phyloP scores from a whole-genome alignment of 2,329 filamentous ascomycete species.

The Lojkania enalia region DNA sequence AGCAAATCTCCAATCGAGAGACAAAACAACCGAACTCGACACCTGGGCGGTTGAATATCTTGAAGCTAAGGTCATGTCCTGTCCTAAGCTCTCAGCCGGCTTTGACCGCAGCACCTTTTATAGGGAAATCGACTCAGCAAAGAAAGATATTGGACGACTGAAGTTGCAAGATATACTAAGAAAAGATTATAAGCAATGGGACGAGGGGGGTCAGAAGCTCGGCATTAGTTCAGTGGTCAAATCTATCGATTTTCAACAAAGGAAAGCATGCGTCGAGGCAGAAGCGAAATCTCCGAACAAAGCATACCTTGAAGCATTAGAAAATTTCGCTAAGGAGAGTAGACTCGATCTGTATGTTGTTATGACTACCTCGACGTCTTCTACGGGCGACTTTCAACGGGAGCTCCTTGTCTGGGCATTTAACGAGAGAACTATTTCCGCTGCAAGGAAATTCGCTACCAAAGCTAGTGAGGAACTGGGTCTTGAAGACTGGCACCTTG shows the following conservation, averaged over 20 bases:
- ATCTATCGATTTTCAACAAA: constrained; percentile 62
- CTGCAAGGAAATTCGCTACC: constrained; percentile 59
- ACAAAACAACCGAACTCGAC: constrained; percentile 69
- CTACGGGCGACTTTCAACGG: constrained; percentile 61
- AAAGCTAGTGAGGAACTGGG: constrained; percentile 55
- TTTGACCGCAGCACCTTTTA: constrained; percentile 64
- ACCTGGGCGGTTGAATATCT: constrained; percentile 61
- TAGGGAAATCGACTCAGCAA: constrained; percentile 63
- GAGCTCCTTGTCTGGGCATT: constrained; percentile 71
- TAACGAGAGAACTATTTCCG: constrained; percentile 53
- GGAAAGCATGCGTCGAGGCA: constrained; percentile 53
- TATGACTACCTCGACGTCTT: constrained; percentile 67
- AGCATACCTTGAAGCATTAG: constrained; percentile 55
- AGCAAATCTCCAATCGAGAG: constrained; percentile 58
- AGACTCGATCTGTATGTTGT: constrained; percentile 65
- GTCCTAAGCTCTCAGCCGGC: constrained; percentile 34
- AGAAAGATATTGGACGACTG: constrained; percentile 67
- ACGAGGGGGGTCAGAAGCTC: constrained; percentile 55
- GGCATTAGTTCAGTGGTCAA: constrained; percentile 71
- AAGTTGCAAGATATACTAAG: constrained; percentile 68
- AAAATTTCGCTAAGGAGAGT: constrained; percentile 59
- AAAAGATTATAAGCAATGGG: constrained; percentile 87
- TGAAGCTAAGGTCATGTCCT: constrained; percentile 56
- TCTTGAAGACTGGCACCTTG: constrained; percentile 59
- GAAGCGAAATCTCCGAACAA: constrained; percentile 26